A percentile compares a stretch with the other conserved stretches of the same genome.
phyloP scores from a whole-genome alignment of 768 basidiomycete genomes.

The Coprinellus aureogranulatus region DNA sequence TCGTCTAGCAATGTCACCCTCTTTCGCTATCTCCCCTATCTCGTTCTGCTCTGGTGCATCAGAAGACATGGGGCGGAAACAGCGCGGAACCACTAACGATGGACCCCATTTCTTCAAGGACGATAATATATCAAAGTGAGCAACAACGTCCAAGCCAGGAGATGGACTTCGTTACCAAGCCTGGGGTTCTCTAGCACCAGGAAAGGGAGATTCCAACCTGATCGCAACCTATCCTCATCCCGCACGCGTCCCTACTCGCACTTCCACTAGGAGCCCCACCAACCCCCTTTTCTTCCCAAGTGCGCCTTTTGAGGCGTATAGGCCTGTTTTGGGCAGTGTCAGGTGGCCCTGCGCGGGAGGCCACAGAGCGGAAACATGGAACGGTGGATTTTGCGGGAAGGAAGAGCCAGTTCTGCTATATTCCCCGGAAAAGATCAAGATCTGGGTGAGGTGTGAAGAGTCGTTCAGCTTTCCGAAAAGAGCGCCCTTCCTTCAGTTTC shows the following conservation, averaged over 20 bases:
- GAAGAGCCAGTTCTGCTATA: neutral
- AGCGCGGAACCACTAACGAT: too few relatives aligned
- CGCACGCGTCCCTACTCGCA: neutral
- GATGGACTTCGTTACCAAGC: too few relatives aligned
- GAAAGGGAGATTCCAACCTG: too few relatives aligned
- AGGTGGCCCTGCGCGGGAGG: neutral
- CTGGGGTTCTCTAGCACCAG: too few relatives aligned
- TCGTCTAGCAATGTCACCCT: too few relatives aligned
- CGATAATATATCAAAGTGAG: too few relatives aligned
- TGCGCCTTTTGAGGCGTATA: neutral
- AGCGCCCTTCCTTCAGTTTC: neutral
- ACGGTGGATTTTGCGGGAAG: neutral
- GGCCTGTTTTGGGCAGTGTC: neutral
- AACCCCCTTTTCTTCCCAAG: neutral
- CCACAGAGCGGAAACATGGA: neutral
- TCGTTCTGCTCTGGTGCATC: too few relatives aligned
- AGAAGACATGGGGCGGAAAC: too few relatives aligned
- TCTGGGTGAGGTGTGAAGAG: neutral
- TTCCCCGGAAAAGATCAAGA: neutral
- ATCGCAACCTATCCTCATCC: neutral
- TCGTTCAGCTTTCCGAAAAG: neutral
- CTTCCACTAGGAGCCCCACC: neutral
- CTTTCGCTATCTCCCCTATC: too few relatives aligned
- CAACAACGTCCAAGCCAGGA: too few relatives aligned
- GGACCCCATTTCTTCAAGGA: too few relatives aligned